A percentile compares a stretch with the other conserved stretches of the same genome.
These are phyloP conservation scores for Prunus salicina DNA, from an alignment of 306 rosid species.

Conservation along the genomic window DNA sequence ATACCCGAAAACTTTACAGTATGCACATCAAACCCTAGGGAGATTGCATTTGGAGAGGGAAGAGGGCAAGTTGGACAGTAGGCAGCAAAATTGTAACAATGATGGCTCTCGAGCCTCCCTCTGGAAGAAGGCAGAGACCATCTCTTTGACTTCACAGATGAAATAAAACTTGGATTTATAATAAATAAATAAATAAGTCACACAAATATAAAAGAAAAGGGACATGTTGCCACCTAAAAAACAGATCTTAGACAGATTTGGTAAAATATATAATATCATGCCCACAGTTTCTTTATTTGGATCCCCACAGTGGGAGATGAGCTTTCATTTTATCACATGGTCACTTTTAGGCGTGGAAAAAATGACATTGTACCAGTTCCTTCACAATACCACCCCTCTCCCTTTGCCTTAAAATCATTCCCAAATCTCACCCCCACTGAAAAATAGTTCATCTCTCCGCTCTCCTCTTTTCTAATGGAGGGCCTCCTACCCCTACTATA, in stretches of 20 bases:
- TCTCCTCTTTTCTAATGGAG: background rate
- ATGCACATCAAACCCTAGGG: background rate
- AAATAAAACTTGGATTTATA: no score
- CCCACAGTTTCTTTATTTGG: background rate
- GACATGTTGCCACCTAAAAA: no score
- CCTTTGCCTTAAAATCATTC: background rate
- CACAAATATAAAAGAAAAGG: background rate
- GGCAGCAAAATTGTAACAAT: background rate
- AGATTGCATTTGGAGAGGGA: background rate
- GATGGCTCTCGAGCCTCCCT: background rate
- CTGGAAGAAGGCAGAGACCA: background rate
- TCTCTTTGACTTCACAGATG: no score
- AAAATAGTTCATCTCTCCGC: background rate
- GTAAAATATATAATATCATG: background rate
- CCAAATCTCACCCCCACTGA: background rate
- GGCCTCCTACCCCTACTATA: constrained; percentile 4
- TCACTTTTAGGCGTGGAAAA: constrained; percentile 1
- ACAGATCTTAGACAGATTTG: background rate
- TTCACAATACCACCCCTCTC: background rate
- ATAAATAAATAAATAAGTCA: no score
- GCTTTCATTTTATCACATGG: background rate
- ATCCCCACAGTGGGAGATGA: background rate
- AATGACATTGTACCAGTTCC: background rate
- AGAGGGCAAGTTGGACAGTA: background rate
- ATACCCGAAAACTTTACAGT: no score